These are phyloP conservation scores for Aspergillus ochraceoroseus DNA, from an alignment of 2,329 filamentous ascomycete genomes.

Conservation along the genomic window DNA sequence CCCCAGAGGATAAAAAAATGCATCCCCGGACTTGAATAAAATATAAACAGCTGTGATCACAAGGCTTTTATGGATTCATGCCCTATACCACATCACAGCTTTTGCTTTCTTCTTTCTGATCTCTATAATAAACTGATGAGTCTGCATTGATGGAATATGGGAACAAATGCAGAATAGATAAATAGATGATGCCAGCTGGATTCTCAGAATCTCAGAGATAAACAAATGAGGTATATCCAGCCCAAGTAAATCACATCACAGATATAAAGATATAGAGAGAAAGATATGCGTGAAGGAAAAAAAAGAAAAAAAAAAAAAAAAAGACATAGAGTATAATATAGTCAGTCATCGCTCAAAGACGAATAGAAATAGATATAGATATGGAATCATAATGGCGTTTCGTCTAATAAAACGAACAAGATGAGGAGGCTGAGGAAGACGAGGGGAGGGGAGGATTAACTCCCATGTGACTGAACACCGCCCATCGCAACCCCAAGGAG, in stretches of 20 bases:
- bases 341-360: conserved; percentile 4
- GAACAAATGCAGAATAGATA: neutral
- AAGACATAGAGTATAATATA: neutral
- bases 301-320: neutral
- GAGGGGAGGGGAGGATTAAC: conserved; percentile 11
- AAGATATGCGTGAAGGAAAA: neutral
- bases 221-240: conserved; percentile 15
- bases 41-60: too few species aligned
- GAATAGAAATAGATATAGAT: too few species aligned
- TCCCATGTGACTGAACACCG: conserved; percentile 23
- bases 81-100: too few species aligned
- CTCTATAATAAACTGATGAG: too few species aligned
- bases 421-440: neutral
- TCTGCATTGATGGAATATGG: too few species aligned
- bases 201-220: conserved; percentile 6
- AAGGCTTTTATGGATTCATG: too few species aligned
- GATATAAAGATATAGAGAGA: conserved; percentile 11
- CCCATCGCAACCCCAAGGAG: conserved; percentile 37
- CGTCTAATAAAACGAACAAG: neutral
- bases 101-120: too few species aligned
- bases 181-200: too few species aligned
- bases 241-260: conserved; percentile 3
- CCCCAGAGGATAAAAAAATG: too few species aligned
- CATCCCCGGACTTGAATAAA: too few species aligned
- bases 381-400: too few species aligned